Percentiles rank a stretch among this genome's conserved stretches.
These are phyloP conservation scores for Canna indica DNA, from an alignment of 176 grass and related monocot genomes.

Conservation along the genomic window DNA sequence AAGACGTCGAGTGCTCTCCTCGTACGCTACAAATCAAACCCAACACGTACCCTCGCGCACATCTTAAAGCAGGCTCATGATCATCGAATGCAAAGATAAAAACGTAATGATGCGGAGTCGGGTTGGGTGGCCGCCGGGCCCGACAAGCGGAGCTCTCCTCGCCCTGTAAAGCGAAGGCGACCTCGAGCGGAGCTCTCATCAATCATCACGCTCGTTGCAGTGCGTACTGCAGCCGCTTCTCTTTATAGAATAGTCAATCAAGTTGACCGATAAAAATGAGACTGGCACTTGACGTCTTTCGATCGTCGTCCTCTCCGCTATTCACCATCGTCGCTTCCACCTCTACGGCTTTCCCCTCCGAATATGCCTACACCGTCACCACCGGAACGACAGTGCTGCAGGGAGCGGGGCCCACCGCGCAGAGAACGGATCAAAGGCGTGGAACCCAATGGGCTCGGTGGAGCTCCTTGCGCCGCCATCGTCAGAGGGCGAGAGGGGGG, in stretches of 20 bases:
- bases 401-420: conserved; percentile 36
- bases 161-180: too few relatives aligned
- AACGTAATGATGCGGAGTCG: too few relatives aligned
- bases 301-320: background rate
- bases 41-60: too few relatives aligned
- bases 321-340: background rate
- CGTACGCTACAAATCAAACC: too few relatives aligned
- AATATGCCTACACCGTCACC: background rate
- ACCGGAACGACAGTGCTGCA: conserved; percentile 27
- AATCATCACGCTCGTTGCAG: too few relatives aligned
- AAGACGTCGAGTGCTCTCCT: background rate
- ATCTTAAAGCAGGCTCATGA: too few relatives aligned
- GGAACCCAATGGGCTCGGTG: conserved; percentile 30
- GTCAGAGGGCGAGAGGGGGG: conserved; percentile 26
- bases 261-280: background rate
- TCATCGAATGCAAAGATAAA: too few relatives aligned
- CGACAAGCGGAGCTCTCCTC: too few relatives aligned
- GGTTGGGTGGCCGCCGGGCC: too few relatives aligned
- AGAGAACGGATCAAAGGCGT: conserved; percentile 40
- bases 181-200: too few relatives aligned
- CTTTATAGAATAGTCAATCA: too few relatives aligned
- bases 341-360: background rate
- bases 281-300: background rate
- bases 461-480: background rate
- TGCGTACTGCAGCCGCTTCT: too few relatives aligned